Conservation (phyloP, 2,329 filamentous ascomycete genomes). For the Gliomastix tumulicola region DNA sequence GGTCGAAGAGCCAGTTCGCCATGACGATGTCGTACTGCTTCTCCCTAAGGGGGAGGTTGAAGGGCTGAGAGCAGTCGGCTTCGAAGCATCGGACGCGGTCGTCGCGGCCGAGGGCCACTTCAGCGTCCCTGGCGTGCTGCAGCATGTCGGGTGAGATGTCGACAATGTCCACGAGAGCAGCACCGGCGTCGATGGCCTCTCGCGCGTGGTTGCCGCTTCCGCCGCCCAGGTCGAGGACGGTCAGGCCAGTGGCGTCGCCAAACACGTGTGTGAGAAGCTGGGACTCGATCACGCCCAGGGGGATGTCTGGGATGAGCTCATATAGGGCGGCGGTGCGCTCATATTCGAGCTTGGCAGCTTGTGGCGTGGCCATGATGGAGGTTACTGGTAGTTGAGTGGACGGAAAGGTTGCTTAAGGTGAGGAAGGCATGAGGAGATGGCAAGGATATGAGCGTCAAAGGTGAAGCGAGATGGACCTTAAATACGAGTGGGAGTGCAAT, state of each 20-base stretch:
- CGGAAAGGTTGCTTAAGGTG: too few relatives aligned
- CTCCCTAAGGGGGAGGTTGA: constrained; percentile 8
- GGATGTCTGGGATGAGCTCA: too few relatives aligned
- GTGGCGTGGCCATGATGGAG: too few relatives aligned
- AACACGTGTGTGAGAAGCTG: not conserved
- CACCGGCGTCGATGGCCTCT: constrained; percentile 1
- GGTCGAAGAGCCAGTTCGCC: constrained; percentile 23
- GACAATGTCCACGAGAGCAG: constrained; percentile 1
- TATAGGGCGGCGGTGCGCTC: too few relatives aligned
- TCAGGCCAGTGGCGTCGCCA: not conserved
- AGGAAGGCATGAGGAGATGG: too few relatives aligned
- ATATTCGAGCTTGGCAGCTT: too few relatives aligned
- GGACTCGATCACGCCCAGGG: constrained; percentile 1
- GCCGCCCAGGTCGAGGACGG: constrained; percentile 2
- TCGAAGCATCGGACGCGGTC: constrained; percentile 13
- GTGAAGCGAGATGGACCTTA: too few relatives aligned
- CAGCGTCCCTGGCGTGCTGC: not conserved
- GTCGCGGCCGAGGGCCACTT: constrained; percentile 1
- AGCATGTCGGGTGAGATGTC: constrained; percentile 2
- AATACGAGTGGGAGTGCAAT: too few relatives aligned
- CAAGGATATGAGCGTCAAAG: too few relatives aligned
- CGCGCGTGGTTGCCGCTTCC: not conserved
- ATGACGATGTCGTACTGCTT: constrained; percentile 21
- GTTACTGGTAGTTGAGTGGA: too few relatives aligned
- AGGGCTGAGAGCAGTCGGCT: constrained; percentile 14